A percentile compares a stretch with the other conserved stretches of the same genome.
phyloP scores from a whole-genome alignment of 257 asterid genomes.

The Plantago major region DNA sequence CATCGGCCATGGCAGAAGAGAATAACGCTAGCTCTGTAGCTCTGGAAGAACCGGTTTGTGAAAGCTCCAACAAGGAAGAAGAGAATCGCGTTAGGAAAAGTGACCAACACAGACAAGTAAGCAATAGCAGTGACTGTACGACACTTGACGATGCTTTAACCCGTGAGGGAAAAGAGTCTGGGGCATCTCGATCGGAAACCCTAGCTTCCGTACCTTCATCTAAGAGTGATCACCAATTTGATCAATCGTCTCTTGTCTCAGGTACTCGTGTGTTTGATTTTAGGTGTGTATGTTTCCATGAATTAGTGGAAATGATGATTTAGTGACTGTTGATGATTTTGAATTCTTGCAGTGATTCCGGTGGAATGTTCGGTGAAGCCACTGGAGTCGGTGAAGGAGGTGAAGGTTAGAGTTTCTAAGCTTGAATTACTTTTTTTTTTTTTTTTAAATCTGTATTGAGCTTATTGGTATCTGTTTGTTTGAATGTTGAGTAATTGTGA shows the following conservation, averaged over 20 bases:
- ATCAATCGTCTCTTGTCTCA: constrained; percentile 37
- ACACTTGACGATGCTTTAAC: constrained; percentile 20
- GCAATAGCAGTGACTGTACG: constrained; percentile 22
- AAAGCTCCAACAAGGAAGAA: constrained; percentile 18
- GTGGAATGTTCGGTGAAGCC: constrained; percentile 51
- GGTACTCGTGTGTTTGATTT: constrained; percentile 24
- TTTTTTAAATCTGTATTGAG: neutral
- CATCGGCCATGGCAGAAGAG: constrained; percentile 39
- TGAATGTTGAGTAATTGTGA: neutral
- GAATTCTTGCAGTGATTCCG: constrained; percentile 54
- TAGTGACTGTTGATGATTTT: constrained; percentile 18
- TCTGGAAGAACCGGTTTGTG: constrained; percentile 7
- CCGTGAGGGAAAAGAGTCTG: constrained; percentile 16
- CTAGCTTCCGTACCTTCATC: constrained; percentile 25
- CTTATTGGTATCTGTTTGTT: neutral
- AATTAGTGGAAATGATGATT: constrained; percentile 1
- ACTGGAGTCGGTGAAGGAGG: constrained; percentile 21
- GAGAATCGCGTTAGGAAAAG: constrained; percentile 22
- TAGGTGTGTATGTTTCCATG: constrained; percentile 8
- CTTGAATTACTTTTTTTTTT: neutral
- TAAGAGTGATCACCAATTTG: constrained; percentile 25
- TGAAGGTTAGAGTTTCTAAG: constrained; percentile 45
- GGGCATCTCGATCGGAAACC: constrained; percentile 29
- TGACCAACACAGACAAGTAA: constrained; percentile 29
- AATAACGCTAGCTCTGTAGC: constrained; percentile 27